Conservation (phyloP, 768 basidiomycete species). For the Phaeolepiota aurea region DNA sequence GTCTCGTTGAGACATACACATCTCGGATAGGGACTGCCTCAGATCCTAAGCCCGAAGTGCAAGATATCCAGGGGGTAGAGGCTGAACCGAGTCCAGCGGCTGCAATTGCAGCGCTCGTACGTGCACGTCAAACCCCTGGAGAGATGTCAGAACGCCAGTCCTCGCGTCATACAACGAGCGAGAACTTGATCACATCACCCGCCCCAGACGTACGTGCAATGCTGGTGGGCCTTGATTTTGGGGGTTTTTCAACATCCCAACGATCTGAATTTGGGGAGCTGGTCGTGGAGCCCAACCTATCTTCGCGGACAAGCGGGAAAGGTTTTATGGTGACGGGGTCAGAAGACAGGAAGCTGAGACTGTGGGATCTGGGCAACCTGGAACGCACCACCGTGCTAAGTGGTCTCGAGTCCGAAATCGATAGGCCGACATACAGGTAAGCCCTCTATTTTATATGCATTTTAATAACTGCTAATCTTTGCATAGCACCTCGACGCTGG, state of each 20-base stretch:
- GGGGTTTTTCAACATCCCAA: slow-evolving; percentile 50
- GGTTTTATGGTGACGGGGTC: slow-evolving; percentile 87
- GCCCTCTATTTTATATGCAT: slow-evolving; percentile 10
- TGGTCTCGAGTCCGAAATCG: slow-evolving; percentile 67
- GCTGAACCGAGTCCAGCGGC: slow-evolving; percentile 59
- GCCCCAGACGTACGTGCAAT: slow-evolving; percentile 64
- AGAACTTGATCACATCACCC: slow-evolving; percentile 33
- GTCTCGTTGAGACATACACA: slow-evolving; percentile 73
- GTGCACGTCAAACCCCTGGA: slow-evolving; percentile 40
- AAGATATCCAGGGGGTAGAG: slow-evolving; percentile 41
- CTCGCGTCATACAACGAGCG: slow-evolving; percentile 24
- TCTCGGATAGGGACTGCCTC: slow-evolving; percentile 40
- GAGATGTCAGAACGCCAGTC: slow-evolving; percentile 19
- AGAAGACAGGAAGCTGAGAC: slow-evolving; percentile 78
- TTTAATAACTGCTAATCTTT: background rate
- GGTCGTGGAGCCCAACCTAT: slow-evolving; percentile 25
- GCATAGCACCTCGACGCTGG: slow-evolving; percentile 27
- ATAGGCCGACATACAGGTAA: slow-evolving; percentile 74
- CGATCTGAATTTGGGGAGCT: slow-evolving; percentile 42
- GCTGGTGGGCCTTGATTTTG: slow-evolving; percentile 70
- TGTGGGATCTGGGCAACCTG: slow-evolving; percentile 78
- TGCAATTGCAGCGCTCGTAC: slow-evolving; percentile 77
- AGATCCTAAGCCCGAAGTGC: slow-evolving; percentile 45
- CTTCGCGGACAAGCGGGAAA: slow-evolving; percentile 31
- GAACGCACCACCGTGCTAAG: slow-evolving; percentile 75